These are phyloP conservation scores for Fusarium sp. DNA, from an alignment of 2,329 filamentous ascomycete species.

Conservation along the genomic window DNA sequence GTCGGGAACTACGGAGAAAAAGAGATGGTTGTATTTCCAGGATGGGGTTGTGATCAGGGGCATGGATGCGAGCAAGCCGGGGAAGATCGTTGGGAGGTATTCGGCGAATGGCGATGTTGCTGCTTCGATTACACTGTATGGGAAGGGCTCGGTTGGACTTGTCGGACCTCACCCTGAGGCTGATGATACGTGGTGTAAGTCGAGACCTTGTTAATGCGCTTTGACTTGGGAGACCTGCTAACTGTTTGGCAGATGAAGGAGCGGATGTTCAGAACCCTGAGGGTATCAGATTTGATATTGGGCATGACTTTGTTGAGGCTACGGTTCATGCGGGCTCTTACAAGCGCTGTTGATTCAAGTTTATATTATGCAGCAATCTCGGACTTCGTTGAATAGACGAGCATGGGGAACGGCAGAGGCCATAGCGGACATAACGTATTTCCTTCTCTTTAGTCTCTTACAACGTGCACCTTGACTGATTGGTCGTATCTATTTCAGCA, in stretches of 20 bases:
- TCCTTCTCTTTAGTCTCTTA: background rate
- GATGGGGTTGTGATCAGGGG: constrained; percentile 11
- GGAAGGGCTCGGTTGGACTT: constrained; percentile 15
- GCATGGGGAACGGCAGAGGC: rapidly evolving
- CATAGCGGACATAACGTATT: rapidly evolving
- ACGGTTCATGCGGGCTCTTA: background rate
- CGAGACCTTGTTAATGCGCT: rapidly evolving
- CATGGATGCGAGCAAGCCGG: background rate
- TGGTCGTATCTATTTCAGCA: rapidly evolving
- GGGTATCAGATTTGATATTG: background rate
- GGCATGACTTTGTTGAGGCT: background rate
- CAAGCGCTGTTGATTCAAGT: background rate
- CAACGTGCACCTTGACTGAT: rapidly evolving
- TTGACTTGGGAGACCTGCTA: background rate
- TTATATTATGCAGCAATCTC: background rate
- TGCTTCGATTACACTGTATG: background rate
- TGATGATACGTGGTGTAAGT: constrained; percentile 9
- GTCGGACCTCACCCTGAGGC: constrained; percentile 8
- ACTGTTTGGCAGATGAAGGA: background rate
- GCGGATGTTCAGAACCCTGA: background rate
- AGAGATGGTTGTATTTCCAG: constrained; percentile 11
- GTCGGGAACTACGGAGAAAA: background rate
- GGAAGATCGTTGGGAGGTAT: background rate
- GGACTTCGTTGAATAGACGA: rapidly evolving
- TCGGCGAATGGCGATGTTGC: background rate